Evolutionary conservation across 2,329 filamentous ascomycete species (phyloP).

Genomic region (Aspergillus sp.): DNA sequence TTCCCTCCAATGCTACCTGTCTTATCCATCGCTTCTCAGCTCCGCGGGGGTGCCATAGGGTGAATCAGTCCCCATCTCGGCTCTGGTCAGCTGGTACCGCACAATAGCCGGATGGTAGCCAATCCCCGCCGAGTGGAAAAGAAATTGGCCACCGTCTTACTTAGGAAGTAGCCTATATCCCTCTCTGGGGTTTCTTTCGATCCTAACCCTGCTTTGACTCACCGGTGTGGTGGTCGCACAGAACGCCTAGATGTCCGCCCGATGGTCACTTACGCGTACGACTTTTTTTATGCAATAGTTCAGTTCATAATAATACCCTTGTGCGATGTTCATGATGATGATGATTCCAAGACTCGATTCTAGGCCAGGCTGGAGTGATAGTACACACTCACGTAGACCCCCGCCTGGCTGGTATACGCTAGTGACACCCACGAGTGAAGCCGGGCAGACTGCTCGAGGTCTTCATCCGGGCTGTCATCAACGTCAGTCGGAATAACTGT

Average conservation of each 20-base stretch:
- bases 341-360: background rate
- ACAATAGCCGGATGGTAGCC: background rate
- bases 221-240: background rate
- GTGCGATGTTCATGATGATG: background rate
- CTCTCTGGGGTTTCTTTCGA: background rate
- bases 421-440: conserved; percentile 5
- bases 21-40: too few species aligned
- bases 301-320: background rate
- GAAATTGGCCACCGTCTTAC: background rate
- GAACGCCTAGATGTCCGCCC: too few species aligned
- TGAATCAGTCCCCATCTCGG: background rate
- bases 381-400: conserved; percentile 9
- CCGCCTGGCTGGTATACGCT: conserved; percentile 6
- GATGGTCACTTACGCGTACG: background rate
- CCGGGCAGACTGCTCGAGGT: background rate
- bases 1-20: too few species aligned
- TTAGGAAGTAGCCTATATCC: background rate
- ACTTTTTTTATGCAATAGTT: background rate
- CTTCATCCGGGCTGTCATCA: background rate
- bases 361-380: background rate
- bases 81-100: background rate
- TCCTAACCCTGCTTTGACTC: background rate
- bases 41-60: background rate
- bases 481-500: background rate
- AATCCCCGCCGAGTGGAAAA: background rate